These are phyloP conservation scores for Penicillium sp. DNA, from an alignment of 2,329 filamentous ascomycete species.

Conservation along the genomic window DNA sequence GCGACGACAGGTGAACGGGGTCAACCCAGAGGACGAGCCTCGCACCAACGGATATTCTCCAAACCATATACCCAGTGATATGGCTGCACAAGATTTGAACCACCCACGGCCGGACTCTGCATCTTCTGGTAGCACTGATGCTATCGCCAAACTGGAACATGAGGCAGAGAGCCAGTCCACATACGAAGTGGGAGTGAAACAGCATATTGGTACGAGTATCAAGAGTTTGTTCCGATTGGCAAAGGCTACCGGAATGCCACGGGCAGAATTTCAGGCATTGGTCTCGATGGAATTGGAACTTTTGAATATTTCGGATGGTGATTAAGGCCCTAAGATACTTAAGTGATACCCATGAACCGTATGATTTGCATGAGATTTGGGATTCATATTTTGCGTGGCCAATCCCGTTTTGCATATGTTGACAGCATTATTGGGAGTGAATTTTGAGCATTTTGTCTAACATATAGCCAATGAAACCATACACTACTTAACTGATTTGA, in stretches of 20 bases:
- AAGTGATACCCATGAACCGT: conserved; percentile 25
- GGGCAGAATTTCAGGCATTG: conserved; percentile 58
- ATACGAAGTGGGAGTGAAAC: conserved; percentile 60
- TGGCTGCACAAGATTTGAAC: conserved; percentile 32
- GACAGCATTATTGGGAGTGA: conserved; percentile 2
- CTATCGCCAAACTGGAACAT: conserved; percentile 55
- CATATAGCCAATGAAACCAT: neutral
- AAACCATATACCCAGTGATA: conserved; percentile 20
- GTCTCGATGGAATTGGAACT: conserved; percentile 60
- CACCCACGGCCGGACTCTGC: conserved; percentile 47
- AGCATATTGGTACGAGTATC: conserved; percentile 62
- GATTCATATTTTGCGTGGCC: conserved; percentile 5
- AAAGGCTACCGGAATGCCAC: conserved; percentile 56
- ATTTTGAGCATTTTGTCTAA: neutral
- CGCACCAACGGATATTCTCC: conserved; percentile 24
- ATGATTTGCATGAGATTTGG: conserved; percentile 8
- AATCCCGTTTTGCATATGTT: conserved; percentile 4
- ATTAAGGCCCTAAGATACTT: conserved; percentile 21
- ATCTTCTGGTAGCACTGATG: conserved; percentile 40
- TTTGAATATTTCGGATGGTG: conserved; percentile 55
- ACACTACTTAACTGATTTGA: neutral
- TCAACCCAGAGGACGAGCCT: conserved; percentile 13
- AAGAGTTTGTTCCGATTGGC: conserved; percentile 64
- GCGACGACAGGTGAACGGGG: conserved; percentile 37
- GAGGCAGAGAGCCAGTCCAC: conserved; percentile 51